Base-by-base conservation (phyloP, 164 flowering plant species). In the Buxus sempervirens region DNA sequence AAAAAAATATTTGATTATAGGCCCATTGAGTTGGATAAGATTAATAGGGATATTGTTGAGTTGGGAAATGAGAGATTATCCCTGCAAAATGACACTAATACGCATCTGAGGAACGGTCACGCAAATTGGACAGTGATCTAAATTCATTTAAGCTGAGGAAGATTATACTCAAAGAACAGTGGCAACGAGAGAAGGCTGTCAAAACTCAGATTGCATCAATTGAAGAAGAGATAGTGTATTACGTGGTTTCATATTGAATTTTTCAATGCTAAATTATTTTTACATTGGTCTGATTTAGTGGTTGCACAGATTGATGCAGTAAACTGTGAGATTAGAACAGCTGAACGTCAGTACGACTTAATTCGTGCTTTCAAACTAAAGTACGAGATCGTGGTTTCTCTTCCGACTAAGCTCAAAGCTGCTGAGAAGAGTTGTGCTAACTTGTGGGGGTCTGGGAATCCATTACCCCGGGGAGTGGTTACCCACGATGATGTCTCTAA, bases 1-100 rank as follows among this genome's bases (percentile, higher is more conserved):
- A 95, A 95, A 78, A 95, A 92, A 96, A 97, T 92, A 79, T 90
- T 95, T 64, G 90, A 97, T 45, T 95, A 97, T 14, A 92, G 92
- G 79, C 97, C 98, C 22, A 89, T 83, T 27, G 98, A 92, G 66
- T 72, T 95, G 84, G 98, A 95, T 84, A 96, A 90, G 79, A 74
- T 92, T 48, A 96, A 92, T 67, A 81, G 98, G 80, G 87, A 96
- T 58, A 81, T 92, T 28, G 62, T 88, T 20, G 84, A n/a, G n/a
- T n/a, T n/a, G n/a, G n/a, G n/a, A n/a, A n/a, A n/a, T n/a, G n/a
- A n/a, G n/a, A n/a, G n/a, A 68, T 79, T 90, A n/a, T 89, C 97
- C 54, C 62, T 95, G 76, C 88, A 87, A 80, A 89, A 88, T 68
- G 97, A 92, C 77, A 83, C 86, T 49, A 94, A 90, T 72, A 89